Conservation (phyloP, 345 rosid genomes). For the Mallotus nudiflorus region DNA sequence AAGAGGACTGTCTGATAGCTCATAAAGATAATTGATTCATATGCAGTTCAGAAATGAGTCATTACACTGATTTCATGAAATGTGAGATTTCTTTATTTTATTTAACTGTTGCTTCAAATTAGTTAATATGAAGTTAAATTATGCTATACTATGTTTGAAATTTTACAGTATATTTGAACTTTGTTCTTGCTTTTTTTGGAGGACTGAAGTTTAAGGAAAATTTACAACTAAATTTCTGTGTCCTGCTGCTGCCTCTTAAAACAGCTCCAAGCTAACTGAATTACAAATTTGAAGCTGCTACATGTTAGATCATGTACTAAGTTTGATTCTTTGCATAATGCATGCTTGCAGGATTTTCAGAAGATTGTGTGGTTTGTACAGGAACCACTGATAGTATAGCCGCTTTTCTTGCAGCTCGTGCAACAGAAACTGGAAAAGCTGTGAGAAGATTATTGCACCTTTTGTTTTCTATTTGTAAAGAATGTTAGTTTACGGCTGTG, state of each 20-base stretch:
- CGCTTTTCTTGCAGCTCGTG: constrained; percentile 94
- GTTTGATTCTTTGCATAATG: constrained; percentile 10
- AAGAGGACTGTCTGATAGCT: neutral
- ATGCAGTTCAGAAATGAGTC: neutral
- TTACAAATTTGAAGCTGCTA: constrained; percentile 7
- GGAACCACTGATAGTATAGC: constrained; percentile 98
- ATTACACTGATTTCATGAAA: neutral
- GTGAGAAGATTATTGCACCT: constrained; percentile 42
- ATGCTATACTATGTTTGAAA: neutral
- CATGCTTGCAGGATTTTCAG: constrained; percentile 62
- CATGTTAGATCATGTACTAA: neutral
- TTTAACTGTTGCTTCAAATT: neutral
- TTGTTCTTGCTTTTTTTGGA: neutral
- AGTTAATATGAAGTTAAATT: neutral
- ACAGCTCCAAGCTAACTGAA: neutral
- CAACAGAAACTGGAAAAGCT: constrained; percentile 78
- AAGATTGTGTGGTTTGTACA: constrained; percentile 69
- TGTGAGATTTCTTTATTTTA: neutral
- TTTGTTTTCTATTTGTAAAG: constrained; percentile 14
- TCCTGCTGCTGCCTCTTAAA: neutral
- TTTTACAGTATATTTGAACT: neutral
- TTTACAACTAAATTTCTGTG: neutral
- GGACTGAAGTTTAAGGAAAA: neutral
- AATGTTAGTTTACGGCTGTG: neutral
- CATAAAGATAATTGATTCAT: neutral